A percentile compares a stretch with the other conserved stretches of the same genome.
Conservation (phyloP, 2,329 filamentous ascomycete species). For the Cyanodermella asteris region DNA sequence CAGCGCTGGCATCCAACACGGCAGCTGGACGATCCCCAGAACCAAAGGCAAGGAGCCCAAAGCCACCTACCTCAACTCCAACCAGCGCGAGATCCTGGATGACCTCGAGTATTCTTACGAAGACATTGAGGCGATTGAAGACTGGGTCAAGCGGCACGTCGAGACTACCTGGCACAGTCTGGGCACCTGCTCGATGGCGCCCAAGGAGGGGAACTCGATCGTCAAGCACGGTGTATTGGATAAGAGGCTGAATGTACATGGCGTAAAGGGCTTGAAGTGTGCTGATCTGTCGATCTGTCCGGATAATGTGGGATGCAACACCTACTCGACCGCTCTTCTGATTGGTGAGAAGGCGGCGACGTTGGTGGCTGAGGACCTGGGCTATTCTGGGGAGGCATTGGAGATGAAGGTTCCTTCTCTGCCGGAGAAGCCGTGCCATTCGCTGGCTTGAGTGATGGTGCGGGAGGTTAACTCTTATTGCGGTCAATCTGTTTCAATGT, state of each 20-base stretch:
- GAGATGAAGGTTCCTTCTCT: conserved; percentile 66
- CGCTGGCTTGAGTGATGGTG: too few species aligned
- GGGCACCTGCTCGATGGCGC: conserved; percentile 56
- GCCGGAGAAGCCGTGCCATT: conserved; percentile 37
- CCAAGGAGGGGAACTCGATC: conserved; percentile 53
- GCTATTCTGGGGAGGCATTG: conserved; percentile 48
- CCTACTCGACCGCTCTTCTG: conserved; percentile 37
- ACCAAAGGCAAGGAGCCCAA: conserved; percentile 30
- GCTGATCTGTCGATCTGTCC: conserved; percentile 57
- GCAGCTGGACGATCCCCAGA: conserved; percentile 42
- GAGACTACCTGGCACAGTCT: conserved; percentile 55
- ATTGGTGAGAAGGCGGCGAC: conserved; percentile 57
- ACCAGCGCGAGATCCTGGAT: conserved; percentile 33
- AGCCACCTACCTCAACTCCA: conserved; percentile 37
- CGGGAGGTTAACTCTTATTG: too few species aligned
- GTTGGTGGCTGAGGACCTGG: conserved; percentile 50
- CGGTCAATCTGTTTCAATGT: too few species aligned
- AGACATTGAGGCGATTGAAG: conserved; percentile 37
- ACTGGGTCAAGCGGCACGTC: conserved; percentile 49
- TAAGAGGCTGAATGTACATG: conserved; percentile 56
- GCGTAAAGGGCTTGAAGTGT: conserved; percentile 56
- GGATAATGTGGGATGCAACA: conserved; percentile 54
- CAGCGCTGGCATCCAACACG: conserved; percentile 49
- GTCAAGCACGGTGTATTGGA: conserved; percentile 62
- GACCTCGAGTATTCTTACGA: conserved; percentile 43